phyloP scores from a whole-genome alignment of 257 asterid species.

The Nicotiana obtusifolia region DNA sequence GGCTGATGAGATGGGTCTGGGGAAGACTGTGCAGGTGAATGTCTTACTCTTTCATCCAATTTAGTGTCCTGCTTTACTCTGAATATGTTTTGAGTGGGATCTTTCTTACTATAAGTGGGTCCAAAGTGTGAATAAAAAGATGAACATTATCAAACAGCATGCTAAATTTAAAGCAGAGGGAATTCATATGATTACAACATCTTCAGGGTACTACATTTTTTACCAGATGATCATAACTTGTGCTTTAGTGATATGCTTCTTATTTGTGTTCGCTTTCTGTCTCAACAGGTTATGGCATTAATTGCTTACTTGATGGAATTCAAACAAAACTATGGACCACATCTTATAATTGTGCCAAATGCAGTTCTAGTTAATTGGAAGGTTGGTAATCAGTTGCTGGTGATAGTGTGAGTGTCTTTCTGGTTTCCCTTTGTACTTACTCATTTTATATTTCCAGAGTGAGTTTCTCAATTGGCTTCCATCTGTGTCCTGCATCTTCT shows the following conservation, averaged over 20 bases:
- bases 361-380: constrained; percentile 99
- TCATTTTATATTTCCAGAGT: constrained; percentile 50
- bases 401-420: background rate
- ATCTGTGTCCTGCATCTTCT: constrained; percentile 86
- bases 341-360: constrained; percentile 95
- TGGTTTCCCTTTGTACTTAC: constrained; percentile 23
- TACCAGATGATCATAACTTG: background rate
- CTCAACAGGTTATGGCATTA: constrained; percentile 85
- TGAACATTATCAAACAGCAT: background rate
- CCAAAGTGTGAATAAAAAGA: background rate
- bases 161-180: background rate
- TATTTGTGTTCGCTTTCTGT: constrained; percentile 3
- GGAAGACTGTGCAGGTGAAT: constrained; percentile 97
- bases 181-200: background rate
- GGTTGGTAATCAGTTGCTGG: constrained; percentile 34
- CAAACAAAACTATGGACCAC: constrained; percentile 99
- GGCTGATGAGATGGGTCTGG: constrained; percentile 99
- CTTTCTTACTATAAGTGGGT: background rate
- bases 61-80: background rate
- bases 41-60: background rate
- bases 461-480: constrained; percentile 97
- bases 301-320: constrained; percentile 97
- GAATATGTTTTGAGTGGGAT: background rate
- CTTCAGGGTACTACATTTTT: background rate
- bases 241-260: background rate